Evolutionary conservation across 495 filamentous ascomycete genomes (phyloP).

Genomic region (Neurospora sp.): DNA sequence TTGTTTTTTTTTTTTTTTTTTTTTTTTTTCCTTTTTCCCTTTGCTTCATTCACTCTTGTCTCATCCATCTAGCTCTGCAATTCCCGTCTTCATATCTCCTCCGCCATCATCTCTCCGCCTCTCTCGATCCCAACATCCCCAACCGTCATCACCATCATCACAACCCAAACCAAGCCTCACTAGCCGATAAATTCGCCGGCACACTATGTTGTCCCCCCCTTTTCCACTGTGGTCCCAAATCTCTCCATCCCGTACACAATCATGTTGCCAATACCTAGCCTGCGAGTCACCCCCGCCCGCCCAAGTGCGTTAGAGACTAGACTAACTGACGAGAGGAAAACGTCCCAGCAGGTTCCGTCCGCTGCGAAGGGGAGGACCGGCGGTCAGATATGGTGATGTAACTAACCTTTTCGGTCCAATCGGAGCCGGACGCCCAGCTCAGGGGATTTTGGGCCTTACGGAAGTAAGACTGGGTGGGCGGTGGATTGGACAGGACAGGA

Average conservation of each 20-base stretch:
- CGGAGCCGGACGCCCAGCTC: no score
- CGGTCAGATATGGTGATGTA: no score
- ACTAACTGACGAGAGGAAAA: no score
- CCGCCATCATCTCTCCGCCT: not conserved
- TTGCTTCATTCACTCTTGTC: not conserved
- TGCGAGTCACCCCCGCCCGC: no score
- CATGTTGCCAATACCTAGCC: no score
- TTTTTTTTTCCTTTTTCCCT: not conserved
- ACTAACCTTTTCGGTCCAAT: no score
- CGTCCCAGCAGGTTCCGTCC: no score
- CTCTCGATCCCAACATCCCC: not conserved
- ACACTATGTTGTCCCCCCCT: constrained; percentile 32
- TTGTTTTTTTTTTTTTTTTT: not conserved
- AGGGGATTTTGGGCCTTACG: no score
- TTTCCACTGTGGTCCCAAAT: constrained; percentile 22
- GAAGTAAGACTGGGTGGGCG: no score
- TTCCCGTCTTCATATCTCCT: not conserved
- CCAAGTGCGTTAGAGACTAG: no score
- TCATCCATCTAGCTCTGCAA: not conserved
- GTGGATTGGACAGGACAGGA: no score
- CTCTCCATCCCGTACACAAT: constrained; percentile 1
- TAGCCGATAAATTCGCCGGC: constrained; percentile 27
- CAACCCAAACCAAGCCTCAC: constrained; percentile 25
- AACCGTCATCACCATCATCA: not conserved
- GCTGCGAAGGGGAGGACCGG: no score